Evolutionary conservation across 2,329 filamentous ascomycete genomes (phyloP).

Genomic region (Sporothrix luriei): DNA sequence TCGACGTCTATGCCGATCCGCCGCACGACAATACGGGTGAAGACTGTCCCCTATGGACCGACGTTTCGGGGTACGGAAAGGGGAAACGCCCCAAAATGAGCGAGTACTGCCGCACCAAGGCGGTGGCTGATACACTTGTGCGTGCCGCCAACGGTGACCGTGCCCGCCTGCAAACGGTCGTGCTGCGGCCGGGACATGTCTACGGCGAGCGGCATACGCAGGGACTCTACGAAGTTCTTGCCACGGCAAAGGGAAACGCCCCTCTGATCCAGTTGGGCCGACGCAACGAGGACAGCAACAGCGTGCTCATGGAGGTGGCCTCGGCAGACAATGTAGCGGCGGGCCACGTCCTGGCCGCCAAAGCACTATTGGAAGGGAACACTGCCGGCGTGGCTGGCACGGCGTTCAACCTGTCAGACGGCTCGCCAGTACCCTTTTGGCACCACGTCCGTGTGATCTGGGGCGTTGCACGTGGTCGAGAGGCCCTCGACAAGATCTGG

Average conservation of each 20-base stretch:
- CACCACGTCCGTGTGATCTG: slow-evolving; percentile 39
- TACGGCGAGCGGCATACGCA: slow-evolving; percentile 44
- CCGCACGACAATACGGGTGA: slow-evolving; percentile 39
- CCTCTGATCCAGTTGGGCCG: slow-evolving; percentile 37
- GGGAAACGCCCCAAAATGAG: slow-evolving; percentile 26
- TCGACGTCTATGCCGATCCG: slow-evolving; percentile 40
- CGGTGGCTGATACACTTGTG: slow-evolving; percentile 41
- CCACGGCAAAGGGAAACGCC: slow-evolving; percentile 28
- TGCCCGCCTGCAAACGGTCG: slow-evolving; percentile 37
- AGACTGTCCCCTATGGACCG: slow-evolving; percentile 35
- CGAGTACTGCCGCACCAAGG: slow-evolving; percentile 43
- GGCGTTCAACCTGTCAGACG: slow-evolving; percentile 43
- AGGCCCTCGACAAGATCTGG: slow-evolving; percentile 26
- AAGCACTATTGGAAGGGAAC: slow-evolving; percentile 37
- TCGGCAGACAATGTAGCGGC: slow-evolving; percentile 40
- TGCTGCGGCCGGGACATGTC: slow-evolving; percentile 40
- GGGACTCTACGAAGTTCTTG: slow-evolving; percentile 39
- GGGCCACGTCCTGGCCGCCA: slow-evolving; percentile 40
- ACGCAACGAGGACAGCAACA: slow-evolving; percentile 34
- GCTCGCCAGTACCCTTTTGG: slow-evolving; percentile 36
- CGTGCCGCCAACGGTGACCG: slow-evolving; percentile 39
- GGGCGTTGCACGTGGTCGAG: slow-evolving; percentile 34
- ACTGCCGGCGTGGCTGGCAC: slow-evolving; percentile 41
- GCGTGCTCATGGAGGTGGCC: slow-evolving; percentile 38
- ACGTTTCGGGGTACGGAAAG: slow-evolving; percentile 27